Percentiles rank a stretch among this genome's conserved stretches.
Evolutionary conservation across 176 grass and related monocot genomes (phyloP).

Genomic region (Carex scoparia): DNA sequence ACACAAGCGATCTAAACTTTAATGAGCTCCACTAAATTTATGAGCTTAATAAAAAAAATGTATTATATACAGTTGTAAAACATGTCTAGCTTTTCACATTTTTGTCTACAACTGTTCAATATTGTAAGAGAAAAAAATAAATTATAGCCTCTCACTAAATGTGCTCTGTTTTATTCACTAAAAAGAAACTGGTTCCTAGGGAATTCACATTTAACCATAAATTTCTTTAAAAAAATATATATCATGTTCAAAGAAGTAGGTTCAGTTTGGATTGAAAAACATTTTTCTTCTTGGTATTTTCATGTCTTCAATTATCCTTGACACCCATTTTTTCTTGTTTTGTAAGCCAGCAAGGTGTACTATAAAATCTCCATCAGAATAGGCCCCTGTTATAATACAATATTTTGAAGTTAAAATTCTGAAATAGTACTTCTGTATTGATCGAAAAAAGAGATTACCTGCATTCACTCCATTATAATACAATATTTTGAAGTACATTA

Average conservation of each 20-base stretch:
- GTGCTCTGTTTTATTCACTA: not conserved
- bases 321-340: constrained; percentile 62
- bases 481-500: too few species aligned
- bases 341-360: constrained; percentile 79
- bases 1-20: too few species aligned
- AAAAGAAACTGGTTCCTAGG: not conserved
- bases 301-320: constrained; percentile 46
- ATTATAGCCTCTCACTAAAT: not conserved
- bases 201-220: not conserved
- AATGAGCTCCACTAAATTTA: not conserved
- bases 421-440: not conserved
- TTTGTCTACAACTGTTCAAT: not conserved
- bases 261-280: not conserved
- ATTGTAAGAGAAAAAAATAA: not conserved
- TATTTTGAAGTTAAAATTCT: not conserved
- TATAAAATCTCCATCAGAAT: constrained; percentile 91
- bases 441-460: constrained; percentile 28
- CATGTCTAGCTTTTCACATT: not conserved
- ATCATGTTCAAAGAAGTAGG: not conserved
- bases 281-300: constrained; percentile 14
- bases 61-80: not conserved
- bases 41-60: not conserved
- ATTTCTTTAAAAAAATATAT: not conserved
- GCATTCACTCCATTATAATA: constrained; percentile 72
- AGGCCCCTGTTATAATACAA: constrained; percentile 45